phyloP scores from a whole-genome alignment of 2,329 filamentous ascomycete species.

The Exophiala sideris region DNA sequence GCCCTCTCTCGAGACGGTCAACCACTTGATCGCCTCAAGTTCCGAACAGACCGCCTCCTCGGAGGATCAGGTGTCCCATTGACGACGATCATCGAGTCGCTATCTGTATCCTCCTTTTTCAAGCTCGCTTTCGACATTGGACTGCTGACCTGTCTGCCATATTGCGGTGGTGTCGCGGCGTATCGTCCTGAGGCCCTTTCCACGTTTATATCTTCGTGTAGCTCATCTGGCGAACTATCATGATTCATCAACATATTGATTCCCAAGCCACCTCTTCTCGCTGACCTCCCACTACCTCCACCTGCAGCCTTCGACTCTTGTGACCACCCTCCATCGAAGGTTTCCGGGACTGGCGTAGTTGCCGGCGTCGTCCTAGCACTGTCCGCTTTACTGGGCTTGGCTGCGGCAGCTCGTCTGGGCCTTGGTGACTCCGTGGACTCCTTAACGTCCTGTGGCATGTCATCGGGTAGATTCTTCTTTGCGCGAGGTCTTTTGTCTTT shows the following conservation, averaged over 20 bases:
- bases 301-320: not conserved
- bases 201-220: not conserved
- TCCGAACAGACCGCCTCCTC: constrained; percentile 17
- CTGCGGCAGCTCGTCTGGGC: constrained; percentile 1
- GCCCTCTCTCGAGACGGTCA: not conserved
- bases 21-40: constrained; percentile 11
- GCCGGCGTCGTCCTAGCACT: constrained; percentile 9
- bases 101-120: constrained; percentile 5
- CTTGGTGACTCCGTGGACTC: constrained; percentile 1
- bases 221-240: not conserved
- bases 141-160: not conserved
- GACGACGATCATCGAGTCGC: constrained; percentile 17
- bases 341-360: constrained; percentile 11
- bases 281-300: not conserved
- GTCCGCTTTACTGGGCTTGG: constrained; percentile 3
- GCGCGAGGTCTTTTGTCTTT: constrained; percentile 27
- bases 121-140: constrained; percentile 5
- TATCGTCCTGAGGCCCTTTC: constrained; percentile 1
- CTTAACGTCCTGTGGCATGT: constrained; percentile 3
- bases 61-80: constrained; percentile 10
- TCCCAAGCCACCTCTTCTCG: not conserved
- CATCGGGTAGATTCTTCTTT: constrained; percentile 19
- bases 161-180: not conserved
- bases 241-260: constrained; percentile 1
- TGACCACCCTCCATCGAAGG: not conserved